Conservation (phyloP, 371 early-diverging fungal species). For the Lichtheimia ramosa region DNA sequence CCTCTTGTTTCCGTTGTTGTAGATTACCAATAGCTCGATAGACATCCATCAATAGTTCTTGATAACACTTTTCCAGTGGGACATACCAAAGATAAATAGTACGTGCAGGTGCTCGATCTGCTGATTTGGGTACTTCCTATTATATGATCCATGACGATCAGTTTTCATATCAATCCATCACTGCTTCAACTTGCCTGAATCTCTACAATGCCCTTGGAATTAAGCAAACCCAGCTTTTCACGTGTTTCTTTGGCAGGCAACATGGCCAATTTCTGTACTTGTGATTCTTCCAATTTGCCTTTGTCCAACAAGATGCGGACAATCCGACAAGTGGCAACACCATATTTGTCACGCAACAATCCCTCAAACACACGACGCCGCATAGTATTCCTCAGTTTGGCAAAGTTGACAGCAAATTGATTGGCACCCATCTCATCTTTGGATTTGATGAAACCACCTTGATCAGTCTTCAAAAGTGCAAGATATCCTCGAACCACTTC, state of each 20-base stretch:
- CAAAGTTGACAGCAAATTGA: constrained; percentile 70
- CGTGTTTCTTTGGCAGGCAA: constrained; percentile 72
- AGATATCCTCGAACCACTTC: constrained; percentile 66
- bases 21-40: constrained; percentile 71
- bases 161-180: background rate
- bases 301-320: constrained; percentile 74
- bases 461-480: constrained; percentile 63
- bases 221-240: constrained; percentile 67
- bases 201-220: constrained; percentile 71
- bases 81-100: constrained; percentile 87
- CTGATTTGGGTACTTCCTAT: constrained; percentile 83
- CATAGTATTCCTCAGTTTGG: constrained; percentile 58
- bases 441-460: constrained; percentile 64
- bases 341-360: constrained; percentile 72
- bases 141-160: background rate
- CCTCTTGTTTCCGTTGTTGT: constrained; percentile 67
- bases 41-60: constrained; percentile 57
- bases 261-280: constrained; percentile 79
- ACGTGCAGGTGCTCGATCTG: constrained; percentile 84
- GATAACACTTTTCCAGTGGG: constrained; percentile 61
- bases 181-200: constrained; percentile 55
- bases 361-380: constrained; percentile 65
- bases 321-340: constrained; percentile 72
- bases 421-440: constrained; percentile 77
- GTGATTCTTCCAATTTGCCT: constrained; percentile 85